Conservation (phyloP, 179 eudicot genomes). For the Spinacia oleracea region DNA sequence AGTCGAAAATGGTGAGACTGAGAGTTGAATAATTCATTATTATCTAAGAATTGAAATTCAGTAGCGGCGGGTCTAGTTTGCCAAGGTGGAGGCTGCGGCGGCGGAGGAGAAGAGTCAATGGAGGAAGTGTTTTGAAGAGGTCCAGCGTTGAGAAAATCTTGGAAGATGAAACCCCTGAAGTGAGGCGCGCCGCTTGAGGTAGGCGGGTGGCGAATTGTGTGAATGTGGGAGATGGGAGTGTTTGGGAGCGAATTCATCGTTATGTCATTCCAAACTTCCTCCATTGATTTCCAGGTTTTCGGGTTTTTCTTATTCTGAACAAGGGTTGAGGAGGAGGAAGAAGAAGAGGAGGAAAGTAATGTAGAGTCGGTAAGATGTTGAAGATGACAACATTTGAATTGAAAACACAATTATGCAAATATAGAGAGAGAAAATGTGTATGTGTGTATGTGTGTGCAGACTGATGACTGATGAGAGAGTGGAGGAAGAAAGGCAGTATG, state of each 20-base stretch:
- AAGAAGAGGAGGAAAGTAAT: not conserved
- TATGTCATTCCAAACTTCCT: conserved; percentile 37
- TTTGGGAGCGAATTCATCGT: conserved; percentile 24
- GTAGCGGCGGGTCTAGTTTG: not conserved
- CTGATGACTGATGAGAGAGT: not conserved
- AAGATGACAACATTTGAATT: conserved; percentile 26
- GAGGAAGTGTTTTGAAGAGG: not conserved
- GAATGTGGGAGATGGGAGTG: conserved; percentile 28
- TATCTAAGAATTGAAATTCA: conserved; percentile 21
- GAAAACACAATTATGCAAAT: too few relatives aligned
- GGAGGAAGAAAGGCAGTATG: not conserved
- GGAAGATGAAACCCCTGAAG: conserved; percentile 21
- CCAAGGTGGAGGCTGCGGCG: not conserved
- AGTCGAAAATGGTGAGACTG: not conserved
- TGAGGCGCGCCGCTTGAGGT: not conserved
- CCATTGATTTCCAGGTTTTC: conserved; percentile 20
- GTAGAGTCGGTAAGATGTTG: not conserved
- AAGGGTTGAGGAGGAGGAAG: not conserved
- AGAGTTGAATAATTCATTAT: not conserved
- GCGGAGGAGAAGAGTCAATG: not conserved
- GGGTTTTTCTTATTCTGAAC: not conserved
- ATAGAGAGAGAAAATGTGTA: too few relatives aligned
- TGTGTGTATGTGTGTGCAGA: not conserved
- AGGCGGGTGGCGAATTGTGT: conserved; percentile 18
- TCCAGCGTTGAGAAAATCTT: conserved; percentile 26